These are phyloP conservation scores for Orychophragmus violaceus DNA, from an alignment of 345 rosid genomes.

Conservation along the genomic window DNA sequence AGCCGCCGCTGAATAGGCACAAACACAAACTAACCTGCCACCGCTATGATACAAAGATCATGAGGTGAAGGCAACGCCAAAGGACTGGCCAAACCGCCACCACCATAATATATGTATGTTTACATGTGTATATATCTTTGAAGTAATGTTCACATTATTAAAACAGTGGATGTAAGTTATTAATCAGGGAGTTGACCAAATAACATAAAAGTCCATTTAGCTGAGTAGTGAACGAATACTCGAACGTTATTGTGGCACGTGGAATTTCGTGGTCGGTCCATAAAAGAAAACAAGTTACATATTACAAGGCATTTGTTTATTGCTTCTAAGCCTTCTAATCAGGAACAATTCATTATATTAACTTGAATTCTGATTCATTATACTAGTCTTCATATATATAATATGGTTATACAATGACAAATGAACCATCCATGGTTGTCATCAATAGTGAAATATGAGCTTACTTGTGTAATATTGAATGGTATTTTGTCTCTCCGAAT, in stretches of 20 bases:
- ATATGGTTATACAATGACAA: constrained; percentile 15
- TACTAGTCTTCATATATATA: not conserved
- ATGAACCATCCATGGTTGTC: constrained; percentile 11
- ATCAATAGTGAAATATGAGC: constrained; percentile 3
- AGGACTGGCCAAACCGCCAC: no score
- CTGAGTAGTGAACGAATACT: not conserved
- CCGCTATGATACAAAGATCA: no score
- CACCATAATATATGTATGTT: no score
- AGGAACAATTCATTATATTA: not conserved
- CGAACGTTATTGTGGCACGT: constrained; percentile 20
- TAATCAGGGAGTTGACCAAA: constrained; percentile 10
- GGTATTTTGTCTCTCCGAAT: not conserved
- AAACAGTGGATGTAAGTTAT: not conserved
- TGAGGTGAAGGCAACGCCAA: no score
- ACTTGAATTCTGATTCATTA: not conserved
- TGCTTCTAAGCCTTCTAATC: not conserved
- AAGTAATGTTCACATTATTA: not conserved
- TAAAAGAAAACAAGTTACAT: constrained; percentile 4
- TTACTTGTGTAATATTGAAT: constrained; percentile 18
- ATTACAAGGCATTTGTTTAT: not conserved
- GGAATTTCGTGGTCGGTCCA: constrained; percentile 21
- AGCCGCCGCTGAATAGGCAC: no score
- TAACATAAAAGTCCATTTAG: not conserved
- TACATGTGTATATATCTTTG: not conserved
- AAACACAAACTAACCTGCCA: no score